These are phyloP conservation scores for Aspergillus bridgeri DNA, from an alignment of 495 filamentous ascomycete genomes.

Conservation along the genomic window DNA sequence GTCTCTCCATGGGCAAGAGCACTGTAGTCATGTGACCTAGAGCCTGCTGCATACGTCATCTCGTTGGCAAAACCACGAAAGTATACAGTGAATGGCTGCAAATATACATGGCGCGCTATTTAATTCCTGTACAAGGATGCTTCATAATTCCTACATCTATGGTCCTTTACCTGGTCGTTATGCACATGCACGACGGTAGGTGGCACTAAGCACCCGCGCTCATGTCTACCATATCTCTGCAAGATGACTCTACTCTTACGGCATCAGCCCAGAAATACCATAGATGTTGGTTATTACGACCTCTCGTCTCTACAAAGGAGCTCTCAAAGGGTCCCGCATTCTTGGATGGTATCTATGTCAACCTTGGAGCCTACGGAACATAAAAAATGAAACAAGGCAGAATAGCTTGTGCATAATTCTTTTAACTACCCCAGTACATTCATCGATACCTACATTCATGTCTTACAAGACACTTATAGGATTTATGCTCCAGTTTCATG, in stretches of 20 bases:
- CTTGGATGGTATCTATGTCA: not conserved
- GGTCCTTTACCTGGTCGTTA: no score
- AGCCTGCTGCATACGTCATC: not conserved
- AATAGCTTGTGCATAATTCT: not conserved
- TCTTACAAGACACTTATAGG: not conserved
- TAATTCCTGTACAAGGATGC: no score
- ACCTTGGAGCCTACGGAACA: no score
- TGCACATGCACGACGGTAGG: no score
- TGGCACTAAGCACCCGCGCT: not conserved
- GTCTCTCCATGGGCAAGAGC: not conserved
- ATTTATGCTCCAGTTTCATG: not conserved
- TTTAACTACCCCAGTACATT: no score
- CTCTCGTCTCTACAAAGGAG: no score
- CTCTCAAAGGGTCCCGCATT: no score
- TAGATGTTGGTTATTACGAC: not conserved
- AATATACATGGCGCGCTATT: not conserved
- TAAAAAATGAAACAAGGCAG: no score
- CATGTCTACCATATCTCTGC: no score
- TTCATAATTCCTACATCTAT: no score
- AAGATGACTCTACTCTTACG: not conserved
- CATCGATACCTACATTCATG: no score
- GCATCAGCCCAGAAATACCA: not conserved
- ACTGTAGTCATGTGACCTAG: not conserved
- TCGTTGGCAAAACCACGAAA: not conserved
- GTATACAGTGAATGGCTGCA: not conserved